These are phyloP conservation scores for Nematocida homosporus DNA, from an alignment of 371 early-diverging fungal genomes.

Conservation along the genomic window DNA sequence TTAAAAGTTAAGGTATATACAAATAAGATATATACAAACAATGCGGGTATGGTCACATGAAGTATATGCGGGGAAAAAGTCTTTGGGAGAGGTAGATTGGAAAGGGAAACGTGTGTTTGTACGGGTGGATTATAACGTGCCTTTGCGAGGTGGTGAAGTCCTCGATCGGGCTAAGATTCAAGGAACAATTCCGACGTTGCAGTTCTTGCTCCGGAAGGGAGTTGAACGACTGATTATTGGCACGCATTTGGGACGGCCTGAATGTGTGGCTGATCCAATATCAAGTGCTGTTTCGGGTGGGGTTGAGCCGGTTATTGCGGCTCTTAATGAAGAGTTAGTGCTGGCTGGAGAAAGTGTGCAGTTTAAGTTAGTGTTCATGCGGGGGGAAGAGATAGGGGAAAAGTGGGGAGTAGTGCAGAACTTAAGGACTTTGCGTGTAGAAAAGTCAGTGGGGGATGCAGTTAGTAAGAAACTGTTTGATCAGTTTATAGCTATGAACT, in stretches of 20 bases:
- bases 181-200: conserved; percentile 87
- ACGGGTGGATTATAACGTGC: conserved; percentile 95
- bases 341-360: background rate
- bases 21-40: conserved; percentile 4
- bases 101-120: conserved; percentile 61
- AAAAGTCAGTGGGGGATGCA: conserved; percentile 74
- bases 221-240: conserved; percentile 78
- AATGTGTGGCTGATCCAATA: conserved; percentile 70
- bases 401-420: conserved; percentile 85
- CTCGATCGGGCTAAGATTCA: conserved; percentile 72
- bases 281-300: conserved; percentile 7
- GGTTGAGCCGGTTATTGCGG: conserved; percentile 15
- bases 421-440: conserved; percentile 92
- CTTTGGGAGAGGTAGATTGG: conserved; percentile 32
- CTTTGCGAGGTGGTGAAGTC: conserved; percentile 85
- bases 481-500: conserved; percentile 81
- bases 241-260: conserved; percentile 95
- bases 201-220: conserved; percentile 70
- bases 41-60: conserved; percentile 53
- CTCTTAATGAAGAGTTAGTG: conserved; percentile 12
- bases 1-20: background rate
- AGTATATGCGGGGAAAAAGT: conserved; percentile 52
- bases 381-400: background rate
- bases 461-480: conserved; percentile 67
- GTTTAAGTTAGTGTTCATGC: conserved; percentile 71